These are phyloP conservation scores for Pyrenula aspistea DNA, from an alignment of 495 filamentous ascomycete genomes.

Conservation along the genomic window DNA sequence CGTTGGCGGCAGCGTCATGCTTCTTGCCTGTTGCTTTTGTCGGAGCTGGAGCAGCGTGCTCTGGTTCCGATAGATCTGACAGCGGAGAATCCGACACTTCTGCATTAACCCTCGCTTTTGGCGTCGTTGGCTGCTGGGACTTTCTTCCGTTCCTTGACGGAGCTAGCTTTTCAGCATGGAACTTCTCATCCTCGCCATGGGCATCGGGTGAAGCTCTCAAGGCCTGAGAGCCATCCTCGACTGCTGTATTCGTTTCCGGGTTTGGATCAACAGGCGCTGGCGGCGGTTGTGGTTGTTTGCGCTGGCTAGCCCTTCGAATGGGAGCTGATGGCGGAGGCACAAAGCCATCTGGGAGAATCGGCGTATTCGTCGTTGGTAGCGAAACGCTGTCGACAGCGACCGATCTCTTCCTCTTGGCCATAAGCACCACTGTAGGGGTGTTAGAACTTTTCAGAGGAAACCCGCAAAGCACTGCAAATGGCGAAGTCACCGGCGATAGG, in stretches of 20 bases:
- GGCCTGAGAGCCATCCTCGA: neutral
- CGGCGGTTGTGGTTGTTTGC: neutral
- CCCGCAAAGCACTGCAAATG: neutral
- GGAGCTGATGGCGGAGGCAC: neutral
- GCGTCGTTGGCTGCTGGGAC: neutral
- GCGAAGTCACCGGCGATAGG: neutral
- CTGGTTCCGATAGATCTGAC: slow-evolving; percentile 10
- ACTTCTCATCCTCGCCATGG: neutral
- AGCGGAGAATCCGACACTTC: slow-evolving; percentile 8
- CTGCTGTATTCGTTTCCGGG: neutral
- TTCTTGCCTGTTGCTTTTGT: slow-evolving; percentile 16
- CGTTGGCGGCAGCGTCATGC: slow-evolving; percentile 35
- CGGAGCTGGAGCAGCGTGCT: slow-evolving; percentile 5
- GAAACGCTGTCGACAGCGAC: neutral
- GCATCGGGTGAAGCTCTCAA: neutral
- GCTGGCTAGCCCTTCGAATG: neutral
- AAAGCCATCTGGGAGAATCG: neutral
- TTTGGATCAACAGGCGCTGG: neutral
- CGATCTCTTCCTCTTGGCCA: neutral
- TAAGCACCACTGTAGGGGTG: neutral
- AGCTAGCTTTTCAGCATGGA: neutral
- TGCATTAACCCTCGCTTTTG: neutral
- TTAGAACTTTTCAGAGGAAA: neutral
- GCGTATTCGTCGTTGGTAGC: neutral
- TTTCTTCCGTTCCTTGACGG: neutral